Percentiles rank a stretch among this genome's conserved stretches.
These are phyloP conservation scores for Talaromyces sp. DNA, from an alignment of 2,329 filamentous ascomycete genomes.

Conservation along the genomic window DNA sequence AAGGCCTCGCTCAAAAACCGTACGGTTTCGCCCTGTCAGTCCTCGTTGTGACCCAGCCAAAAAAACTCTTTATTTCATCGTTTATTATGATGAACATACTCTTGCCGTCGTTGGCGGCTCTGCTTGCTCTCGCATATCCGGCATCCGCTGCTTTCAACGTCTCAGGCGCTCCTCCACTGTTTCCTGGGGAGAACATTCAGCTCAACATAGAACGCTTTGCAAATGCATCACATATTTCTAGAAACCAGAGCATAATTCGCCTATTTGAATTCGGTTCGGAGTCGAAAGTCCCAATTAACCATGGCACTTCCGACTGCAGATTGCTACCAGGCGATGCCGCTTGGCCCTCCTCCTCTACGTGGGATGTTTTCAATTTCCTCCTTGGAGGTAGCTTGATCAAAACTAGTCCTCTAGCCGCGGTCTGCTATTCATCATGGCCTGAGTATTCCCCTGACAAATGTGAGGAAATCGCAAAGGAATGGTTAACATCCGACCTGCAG, in stretches of 20 bases:
- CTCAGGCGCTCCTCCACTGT: neutral
- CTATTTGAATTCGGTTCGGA: neutral
- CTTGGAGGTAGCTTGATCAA: conserved; percentile 33
- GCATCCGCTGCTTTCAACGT: neutral
- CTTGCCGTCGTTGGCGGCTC: neutral
- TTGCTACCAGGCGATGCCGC: conserved; percentile 25
- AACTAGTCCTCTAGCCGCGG: conserved; percentile 26
- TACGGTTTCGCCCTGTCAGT: no score
- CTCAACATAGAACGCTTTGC: neutral
- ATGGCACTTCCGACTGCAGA: neutral
- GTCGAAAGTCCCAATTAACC: neutral
- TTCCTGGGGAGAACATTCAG: neutral
- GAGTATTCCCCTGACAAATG: neutral
- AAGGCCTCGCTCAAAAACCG: no score
- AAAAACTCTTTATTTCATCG: no score
- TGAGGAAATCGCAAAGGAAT: neutral
- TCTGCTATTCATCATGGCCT: conserved; percentile 25
- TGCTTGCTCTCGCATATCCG: neutral
- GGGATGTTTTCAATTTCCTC: conserved; percentile 34
- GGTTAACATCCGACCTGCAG: neutral
- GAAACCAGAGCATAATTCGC: neutral
- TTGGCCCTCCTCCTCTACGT: conserved; percentile 35
- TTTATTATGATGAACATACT: neutral
- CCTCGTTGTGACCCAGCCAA: no score
- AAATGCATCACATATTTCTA: neutral